A percentile compares a stretch with the other conserved stretches of the same genome.
These are phyloP conservation scores for Rauvolfia tetraphylla DNA, from an alignment of 257 asterid genomes.

Conservation along the genomic window DNA sequence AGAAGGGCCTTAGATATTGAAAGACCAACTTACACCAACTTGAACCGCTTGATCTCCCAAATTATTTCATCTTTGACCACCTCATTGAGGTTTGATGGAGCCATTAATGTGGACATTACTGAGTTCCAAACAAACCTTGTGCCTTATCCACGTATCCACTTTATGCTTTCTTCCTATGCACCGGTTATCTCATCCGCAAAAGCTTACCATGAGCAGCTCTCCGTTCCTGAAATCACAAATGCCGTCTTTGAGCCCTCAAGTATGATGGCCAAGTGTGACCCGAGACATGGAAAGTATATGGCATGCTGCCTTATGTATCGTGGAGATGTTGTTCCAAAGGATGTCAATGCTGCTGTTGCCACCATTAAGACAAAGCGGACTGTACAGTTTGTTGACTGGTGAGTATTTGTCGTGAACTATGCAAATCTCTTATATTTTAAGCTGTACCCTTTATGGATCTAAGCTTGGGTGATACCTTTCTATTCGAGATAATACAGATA, in stretches of 20 bases:
- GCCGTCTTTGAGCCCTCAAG: constrained; percentile 19
- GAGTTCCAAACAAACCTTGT: constrained; percentile 26
- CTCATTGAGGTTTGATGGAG: constrained; percentile 23
- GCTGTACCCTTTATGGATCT: not conserved
- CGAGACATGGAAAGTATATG: constrained; percentile 22
- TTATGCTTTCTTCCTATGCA: constrained; percentile 24
- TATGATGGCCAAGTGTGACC: constrained; percentile 26
- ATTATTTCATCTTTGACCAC: constrained; percentile 21
- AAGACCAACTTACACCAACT: constrained; percentile 19
- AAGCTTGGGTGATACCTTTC: not conserved
- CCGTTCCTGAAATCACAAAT: constrained; percentile 20
- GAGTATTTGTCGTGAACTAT: not conserved
- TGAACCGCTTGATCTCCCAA: constrained; percentile 23
- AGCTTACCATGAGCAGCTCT: constrained; percentile 23
- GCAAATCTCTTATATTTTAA: not conserved
- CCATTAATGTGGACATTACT: constrained; percentile 15
- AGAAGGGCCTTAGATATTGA: constrained; percentile 21
- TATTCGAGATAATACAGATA: not conserved
- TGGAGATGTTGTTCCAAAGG: constrained; percentile 22
- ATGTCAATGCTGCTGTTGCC: constrained; percentile 23
- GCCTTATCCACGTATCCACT: constrained; percentile 22
- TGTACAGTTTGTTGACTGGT: constrained; percentile 23
- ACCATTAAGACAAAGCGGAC: constrained; percentile 17
- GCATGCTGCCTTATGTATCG: constrained; percentile 24
- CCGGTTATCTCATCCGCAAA: constrained; percentile 22